Base-by-base conservation (phyloP, 306 rosid species). In the Gleditsia sinensis region DNA sequence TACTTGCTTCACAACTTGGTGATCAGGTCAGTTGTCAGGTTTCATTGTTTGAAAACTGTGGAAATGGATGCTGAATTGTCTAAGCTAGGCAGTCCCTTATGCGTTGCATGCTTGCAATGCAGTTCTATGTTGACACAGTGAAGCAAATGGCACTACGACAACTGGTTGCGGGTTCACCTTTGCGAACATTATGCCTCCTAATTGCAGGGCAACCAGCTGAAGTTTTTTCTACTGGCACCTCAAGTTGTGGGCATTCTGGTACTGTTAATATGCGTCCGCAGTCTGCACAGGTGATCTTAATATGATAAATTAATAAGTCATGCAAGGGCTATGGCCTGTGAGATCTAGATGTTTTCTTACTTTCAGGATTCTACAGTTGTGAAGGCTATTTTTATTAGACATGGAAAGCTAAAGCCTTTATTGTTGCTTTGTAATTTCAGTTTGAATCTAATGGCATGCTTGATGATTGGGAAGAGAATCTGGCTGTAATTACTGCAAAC, bases 161-260 rank as follows among this genome's bases (percentile, higher is more conserved):
- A 74, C 84, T 94, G 75, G 88, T 86, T 81, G 87, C 92, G 1
- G 97, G 98, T 67, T 89, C 98, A 39, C 98, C 98, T 74, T 61
- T 94, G 81, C 91, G 98, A 62, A 94, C 98, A 6, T 83, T 94
- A 72, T 94, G 98, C 84, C 92, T 94, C 56, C 86, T 94, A 55
- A 89, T 91, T 80, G 98, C 98, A 9, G 97, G 98, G 67, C 91
- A 91, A 67, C 98, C 96, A 5, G 96, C 97, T 10, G 98, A 91
- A 53, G 94, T 91, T 51, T 94, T 94, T 80, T 84, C 96, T 56
- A 24, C 73, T 2, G 82, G 67, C 54, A 49, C 76, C 60, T 73
- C 81, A 33, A 10, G 63, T 65, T 67, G 72, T 50, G 86, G 78
- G 77, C 63, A 70, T 67, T 76, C 78, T n/a, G 78, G 84, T 70